phyloP scores from a whole-genome alignment of 2,329 filamentous ascomycete genomes.

The Calonectria pteridis region DNA sequence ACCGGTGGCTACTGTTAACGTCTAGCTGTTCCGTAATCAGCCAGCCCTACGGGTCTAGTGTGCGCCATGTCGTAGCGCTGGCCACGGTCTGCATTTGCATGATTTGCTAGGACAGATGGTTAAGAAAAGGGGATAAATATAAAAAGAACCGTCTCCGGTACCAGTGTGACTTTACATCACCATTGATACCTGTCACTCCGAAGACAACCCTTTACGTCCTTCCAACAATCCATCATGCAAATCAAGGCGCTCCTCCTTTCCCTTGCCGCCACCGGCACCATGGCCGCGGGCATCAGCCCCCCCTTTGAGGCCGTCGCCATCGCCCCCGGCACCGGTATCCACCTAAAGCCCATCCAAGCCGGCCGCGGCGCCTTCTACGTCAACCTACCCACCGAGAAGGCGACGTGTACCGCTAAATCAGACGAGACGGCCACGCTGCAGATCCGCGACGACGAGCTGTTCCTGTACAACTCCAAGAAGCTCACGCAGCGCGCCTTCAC shows the following conservation, averaged over 20 bases:
- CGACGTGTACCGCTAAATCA: slow-evolving; percentile 59
- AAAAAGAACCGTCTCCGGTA: not conserved
- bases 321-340: slow-evolving; percentile 62
- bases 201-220: not conserved
- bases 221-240: slow-evolving; percentile 41
- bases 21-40: not conserved
- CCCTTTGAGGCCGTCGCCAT: slow-evolving; percentile 64
- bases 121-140: not conserved
- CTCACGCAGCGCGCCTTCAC: slow-evolving; percentile 63
- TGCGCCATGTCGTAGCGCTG: not conserved
- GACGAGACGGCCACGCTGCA: slow-evolving; percentile 63
- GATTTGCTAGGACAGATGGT: not conserved
- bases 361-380: slow-evolving; percentile 57
- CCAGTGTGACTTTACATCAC: not conserved
- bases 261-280: slow-evolving; percentile 43
- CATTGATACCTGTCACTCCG: not conserved
- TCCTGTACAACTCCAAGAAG: slow-evolving; percentile 57
- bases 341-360: slow-evolving; percentile 61
- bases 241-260: slow-evolving; percentile 42
- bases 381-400: slow-evolving; percentile 57
- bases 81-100: not conserved
- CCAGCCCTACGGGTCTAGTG: not conserved
- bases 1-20: not conserved
- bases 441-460: slow-evolving; percentile 59
- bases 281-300: slow-evolving; percentile 44